phyloP scores from a whole-genome alignment of 495 filamentous ascomycete genomes.

The Stereocaulon alpinum region DNA sequence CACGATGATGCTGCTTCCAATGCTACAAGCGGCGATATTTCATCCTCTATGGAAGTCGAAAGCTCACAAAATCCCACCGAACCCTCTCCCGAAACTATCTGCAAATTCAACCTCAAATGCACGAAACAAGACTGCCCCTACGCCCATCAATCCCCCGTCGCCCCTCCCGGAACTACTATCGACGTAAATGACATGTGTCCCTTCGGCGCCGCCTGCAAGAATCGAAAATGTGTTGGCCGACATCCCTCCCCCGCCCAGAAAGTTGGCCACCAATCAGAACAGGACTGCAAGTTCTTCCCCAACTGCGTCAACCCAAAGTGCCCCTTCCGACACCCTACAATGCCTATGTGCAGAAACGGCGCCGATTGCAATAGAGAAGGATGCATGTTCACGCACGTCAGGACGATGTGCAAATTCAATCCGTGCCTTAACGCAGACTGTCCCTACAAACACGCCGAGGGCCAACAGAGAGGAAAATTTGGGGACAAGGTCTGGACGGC shows the following conservation, averaged over 20 bases:
- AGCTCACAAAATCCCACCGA: slow-evolving; percentile 22
- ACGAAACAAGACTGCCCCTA: slow-evolving; percentile 82
- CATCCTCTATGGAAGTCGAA: slow-evolving; percentile 40
- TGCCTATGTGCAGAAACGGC: slow-evolving; percentile 84
- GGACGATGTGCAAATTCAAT: slow-evolving; percentile 77
- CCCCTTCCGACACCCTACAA: slow-evolving; percentile 72
- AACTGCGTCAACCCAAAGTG: slow-evolving; percentile 84
- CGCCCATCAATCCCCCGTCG: slow-evolving; percentile 88
- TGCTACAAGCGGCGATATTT: slow-evolving; percentile 34
- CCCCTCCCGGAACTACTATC: slow-evolving; percentile 66
- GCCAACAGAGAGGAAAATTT: slow-evolving; percentile 66
- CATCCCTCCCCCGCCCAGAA: slow-evolving; percentile 87
- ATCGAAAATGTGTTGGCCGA: slow-evolving; percentile 80
- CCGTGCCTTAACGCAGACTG: slow-evolving; percentile 82
- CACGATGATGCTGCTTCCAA: slow-evolving; percentile 15
- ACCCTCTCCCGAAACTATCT: slow-evolving; percentile 30
- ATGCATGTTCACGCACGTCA: slow-evolving; percentile 83
- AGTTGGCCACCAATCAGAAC: slow-evolving; percentile 63
- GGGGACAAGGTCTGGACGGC: slow-evolving; percentile 87
- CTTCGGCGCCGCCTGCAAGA: slow-evolving; percentile 87
- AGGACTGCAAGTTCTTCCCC: slow-evolving; percentile 89
- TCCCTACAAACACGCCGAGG: slow-evolving; percentile 83
- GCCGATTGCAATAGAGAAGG: slow-evolving; percentile 73
- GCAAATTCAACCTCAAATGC: slow-evolving; percentile 81
- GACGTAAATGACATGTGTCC: slow-evolving; percentile 73